Percentiles rank a stretch among this genome's conserved stretches.
These are phyloP conservation scores for Xerocomus potaroensis DNA, from an alignment of 768 basidiomycete genomes.

Conservation along the genomic window DNA sequence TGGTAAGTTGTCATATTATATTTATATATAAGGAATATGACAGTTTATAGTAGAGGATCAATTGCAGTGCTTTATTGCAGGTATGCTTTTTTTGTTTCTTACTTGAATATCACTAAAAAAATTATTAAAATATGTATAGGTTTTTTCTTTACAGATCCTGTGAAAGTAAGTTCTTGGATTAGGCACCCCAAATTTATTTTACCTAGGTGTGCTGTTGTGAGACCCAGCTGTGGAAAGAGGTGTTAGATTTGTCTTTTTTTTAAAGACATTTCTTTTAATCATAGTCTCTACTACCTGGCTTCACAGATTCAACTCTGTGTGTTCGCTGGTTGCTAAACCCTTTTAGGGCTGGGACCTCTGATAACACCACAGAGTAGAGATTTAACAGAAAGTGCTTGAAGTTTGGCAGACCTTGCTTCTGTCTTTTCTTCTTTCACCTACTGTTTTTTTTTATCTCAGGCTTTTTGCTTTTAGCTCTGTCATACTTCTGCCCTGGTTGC, in stretches of 20 bases:
- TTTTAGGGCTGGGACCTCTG: background rate
- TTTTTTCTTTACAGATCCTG: too few species aligned
- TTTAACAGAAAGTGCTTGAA: too few species aligned
- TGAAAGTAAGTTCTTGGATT: background rate
- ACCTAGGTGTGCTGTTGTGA: background rate
- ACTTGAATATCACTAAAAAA: too few species aligned
- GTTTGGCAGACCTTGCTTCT: too few species aligned
- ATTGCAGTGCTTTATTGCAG: too few species aligned
- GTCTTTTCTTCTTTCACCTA: background rate
- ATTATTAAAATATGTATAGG: too few species aligned
- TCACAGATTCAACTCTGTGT: slow-evolving; percentile 13
- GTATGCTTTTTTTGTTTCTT: too few species aligned
- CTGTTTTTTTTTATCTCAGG: background rate
- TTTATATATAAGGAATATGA: too few species aligned
- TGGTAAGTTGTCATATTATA: too few species aligned
- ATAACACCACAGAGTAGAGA: slow-evolving; percentile 3
- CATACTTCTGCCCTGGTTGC: background rate
- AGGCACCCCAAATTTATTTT: background rate
- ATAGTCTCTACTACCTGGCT: slow-evolving; percentile 12
- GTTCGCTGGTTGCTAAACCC: slow-evolving; percentile 3
- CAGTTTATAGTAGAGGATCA: too few species aligned
- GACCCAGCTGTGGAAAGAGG: background rate
- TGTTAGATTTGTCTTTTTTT: background rate
- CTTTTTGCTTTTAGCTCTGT: slow-evolving; percentile 5
- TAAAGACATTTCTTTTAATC: background rate